Evolutionary conservation across 2,329 filamentous ascomycete species (phyloP).

Genomic region (Dothidotthia symphoricarpi): DNA sequence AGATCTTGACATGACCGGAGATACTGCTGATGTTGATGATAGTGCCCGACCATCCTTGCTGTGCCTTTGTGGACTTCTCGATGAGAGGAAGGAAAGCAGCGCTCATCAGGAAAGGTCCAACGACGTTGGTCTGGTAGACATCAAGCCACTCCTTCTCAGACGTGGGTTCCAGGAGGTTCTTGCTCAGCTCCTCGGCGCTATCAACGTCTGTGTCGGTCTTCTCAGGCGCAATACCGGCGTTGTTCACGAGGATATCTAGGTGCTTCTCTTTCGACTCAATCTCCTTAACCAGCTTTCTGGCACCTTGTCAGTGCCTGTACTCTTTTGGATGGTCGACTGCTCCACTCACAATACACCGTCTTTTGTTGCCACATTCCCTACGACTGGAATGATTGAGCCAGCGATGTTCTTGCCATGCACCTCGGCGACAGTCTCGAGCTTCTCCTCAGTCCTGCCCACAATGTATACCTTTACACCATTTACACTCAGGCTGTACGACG

Average conservation of each 20-base stretch:
- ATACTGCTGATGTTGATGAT: conserved; percentile 51
- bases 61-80: conserved; percentile 44
- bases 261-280: conserved; percentile 47
- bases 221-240: conserved; percentile 46
- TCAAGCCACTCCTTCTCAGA: conserved; percentile 49
- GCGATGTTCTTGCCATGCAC: conserved; percentile 46
- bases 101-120: conserved; percentile 49
- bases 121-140: conserved; percentile 50
- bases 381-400: conserved; percentile 49
- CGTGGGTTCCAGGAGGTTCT: conserved; percentile 47
- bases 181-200: conserved; percentile 45
- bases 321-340: neutral
- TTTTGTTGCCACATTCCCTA: conserved; percentile 47
- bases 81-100: conserved; percentile 50
- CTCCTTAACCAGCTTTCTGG: conserved; percentile 43
- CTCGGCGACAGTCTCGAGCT: conserved; percentile 49
- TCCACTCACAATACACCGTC: conserved; percentile 40
- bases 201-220: conserved; percentile 42
- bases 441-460: conserved; percentile 49
- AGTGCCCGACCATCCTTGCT: conserved; percentile 45
- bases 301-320: conserved; percentile 3
- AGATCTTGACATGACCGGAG: conserved; percentile 47
- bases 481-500: conserved; percentile 48
- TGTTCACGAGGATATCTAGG: conserved; percentile 50
- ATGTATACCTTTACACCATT: conserved; percentile 52